Conservation (phyloP, 192 early-diverging fungal genomes). For the Linnemannia hyalina region DNA sequence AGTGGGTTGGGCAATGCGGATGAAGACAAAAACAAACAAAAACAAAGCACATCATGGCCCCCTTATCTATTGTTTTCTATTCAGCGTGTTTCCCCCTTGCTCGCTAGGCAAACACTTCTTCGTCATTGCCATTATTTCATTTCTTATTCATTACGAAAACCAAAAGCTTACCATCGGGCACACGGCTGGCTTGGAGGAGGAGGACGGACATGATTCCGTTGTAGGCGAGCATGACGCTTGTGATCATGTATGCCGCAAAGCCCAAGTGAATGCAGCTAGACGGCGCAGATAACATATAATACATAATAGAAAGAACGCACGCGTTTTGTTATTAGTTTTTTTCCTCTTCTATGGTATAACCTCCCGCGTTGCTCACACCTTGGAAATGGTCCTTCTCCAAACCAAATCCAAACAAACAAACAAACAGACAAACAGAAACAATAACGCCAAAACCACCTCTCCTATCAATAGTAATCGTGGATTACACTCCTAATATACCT, state of each 20-base stretch:
- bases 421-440: background rate
- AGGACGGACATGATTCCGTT: conserved; percentile 5
- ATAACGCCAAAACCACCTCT: background rate
- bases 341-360: background rate
- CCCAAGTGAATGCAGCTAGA: background rate
- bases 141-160: background rate
- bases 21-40: too few species aligned
- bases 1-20: too few species aligned
- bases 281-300: background rate
- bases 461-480: too few species aligned
- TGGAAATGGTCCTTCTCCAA: background rate
- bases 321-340: background rate
- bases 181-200: background rate
- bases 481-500: too few species aligned
- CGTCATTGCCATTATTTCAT: too few species aligned
- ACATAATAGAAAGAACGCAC: background rate
- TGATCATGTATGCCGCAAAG: conserved; percentile 8
- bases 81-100: too few species aligned
- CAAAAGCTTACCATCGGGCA: background rate
- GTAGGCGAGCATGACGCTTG: background rate
- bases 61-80: too few species aligned
- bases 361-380: background rate
- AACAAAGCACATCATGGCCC: too few species aligned
- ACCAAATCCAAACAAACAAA: background rate
- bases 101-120: too few species aligned